Evolutionary conservation across 2,329 filamentous ascomycete genomes (phyloP).

Genomic region (Tolypocladium capitatum): DNA sequence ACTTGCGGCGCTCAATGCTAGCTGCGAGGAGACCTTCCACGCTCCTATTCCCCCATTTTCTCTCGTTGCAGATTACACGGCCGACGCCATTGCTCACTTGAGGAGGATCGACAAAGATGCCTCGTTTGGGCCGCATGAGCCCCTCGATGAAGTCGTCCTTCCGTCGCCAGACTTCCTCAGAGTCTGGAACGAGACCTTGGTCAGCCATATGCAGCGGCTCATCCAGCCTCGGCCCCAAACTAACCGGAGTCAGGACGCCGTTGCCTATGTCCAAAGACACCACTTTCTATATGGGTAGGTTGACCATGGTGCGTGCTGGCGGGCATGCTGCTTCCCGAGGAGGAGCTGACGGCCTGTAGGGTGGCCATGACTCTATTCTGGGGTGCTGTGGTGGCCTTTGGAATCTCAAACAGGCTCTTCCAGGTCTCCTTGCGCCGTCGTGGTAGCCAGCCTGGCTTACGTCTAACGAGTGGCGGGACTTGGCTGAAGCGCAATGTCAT

Average conservation of each 20-base stretch:
- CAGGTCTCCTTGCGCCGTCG: no score
- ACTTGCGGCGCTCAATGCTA: conserved; percentile 2
- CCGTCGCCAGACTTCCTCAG: neutral
- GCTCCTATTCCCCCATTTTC: neutral
- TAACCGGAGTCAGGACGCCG: neutral
- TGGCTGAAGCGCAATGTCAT: conserved; percentile 21
- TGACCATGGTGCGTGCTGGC: no score
- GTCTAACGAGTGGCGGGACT: no score
- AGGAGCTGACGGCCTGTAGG: neutral
- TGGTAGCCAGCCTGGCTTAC: no score
- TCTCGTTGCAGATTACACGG: neutral
- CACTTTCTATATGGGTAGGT: neutral
- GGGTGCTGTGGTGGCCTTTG: conserved; percentile 22
- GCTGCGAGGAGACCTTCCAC: neutral
- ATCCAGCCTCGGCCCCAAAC: no score
- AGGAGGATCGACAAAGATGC: neutral
- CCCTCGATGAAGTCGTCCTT: neutral
- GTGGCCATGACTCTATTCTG: conserved; percentile 26
- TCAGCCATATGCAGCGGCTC: neutral
- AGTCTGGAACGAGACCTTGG: neutral
- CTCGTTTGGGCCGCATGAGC: neutral
- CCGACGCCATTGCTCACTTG: neutral
- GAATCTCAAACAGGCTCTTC: conserved; percentile 16
- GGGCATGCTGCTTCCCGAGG: no score
- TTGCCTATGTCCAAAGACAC: neutral